Conservation (phyloP, 2,329 filamentous ascomycete genomes). For the Sclerotinia trifoliorum region DNA sequence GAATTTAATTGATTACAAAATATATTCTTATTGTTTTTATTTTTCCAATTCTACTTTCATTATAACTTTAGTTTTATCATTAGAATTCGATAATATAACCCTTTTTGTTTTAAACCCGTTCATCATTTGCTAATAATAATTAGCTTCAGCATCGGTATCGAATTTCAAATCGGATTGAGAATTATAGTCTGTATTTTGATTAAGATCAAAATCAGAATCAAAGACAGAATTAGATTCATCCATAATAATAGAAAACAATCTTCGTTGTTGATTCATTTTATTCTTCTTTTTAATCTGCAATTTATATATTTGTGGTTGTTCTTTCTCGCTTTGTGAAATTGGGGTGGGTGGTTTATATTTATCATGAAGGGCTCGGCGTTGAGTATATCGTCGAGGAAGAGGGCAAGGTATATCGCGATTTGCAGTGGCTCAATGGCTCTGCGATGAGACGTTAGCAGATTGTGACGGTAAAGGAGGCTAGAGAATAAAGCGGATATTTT, state of each 20-base stretch:
- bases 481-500: neutral
- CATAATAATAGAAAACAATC: neutral
- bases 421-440: neutral
- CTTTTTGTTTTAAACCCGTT: constrained; percentile 14
- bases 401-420: neutral
- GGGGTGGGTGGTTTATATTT: neutral
- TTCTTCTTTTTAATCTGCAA: constrained; percentile 15
- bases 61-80: constrained; percentile 28
- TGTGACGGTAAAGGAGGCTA: neutral
- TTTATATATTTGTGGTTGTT: constrained; percentile 14
- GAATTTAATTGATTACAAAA: constrained; percentile 20
- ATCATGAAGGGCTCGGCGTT: neutral
- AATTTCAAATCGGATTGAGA: constrained; percentile 14
- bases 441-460: neutral
- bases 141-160: constrained; percentile 27
- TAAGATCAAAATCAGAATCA: neutral
- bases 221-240: neutral
- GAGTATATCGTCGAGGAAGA: neutral
- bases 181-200: constrained; percentile 14
- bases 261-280: constrained; percentile 4
- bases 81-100: constrained; percentile 29
- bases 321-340: neutral
- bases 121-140: constrained; percentile 25
- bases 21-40: constrained; percentile 31
- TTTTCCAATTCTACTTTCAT: constrained; percentile 28